Evolutionary conservation across 1,139 yeast species (phyloP).

Genomic region (Taphrina sp.): DNA sequence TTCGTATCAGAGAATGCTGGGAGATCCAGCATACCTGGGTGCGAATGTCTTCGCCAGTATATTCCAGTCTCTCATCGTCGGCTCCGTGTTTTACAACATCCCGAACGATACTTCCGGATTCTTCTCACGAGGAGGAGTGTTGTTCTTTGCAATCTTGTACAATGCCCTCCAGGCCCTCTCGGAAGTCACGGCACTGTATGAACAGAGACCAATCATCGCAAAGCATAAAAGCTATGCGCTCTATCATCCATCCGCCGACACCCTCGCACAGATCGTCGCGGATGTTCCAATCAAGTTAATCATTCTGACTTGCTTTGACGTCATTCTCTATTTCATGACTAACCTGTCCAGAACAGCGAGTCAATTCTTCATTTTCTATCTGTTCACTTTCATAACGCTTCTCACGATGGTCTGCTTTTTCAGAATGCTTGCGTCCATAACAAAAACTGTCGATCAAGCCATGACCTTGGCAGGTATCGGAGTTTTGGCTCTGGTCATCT

Average conservation of each 20-base stretch:
- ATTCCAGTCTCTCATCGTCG: constrained; percentile 55
- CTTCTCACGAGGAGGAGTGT: constrained; percentile 51
- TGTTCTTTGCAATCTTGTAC: constrained; percentile 48
- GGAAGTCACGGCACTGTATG: constrained; percentile 49
- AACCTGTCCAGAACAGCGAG: constrained; percentile 60
- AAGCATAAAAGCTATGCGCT: constrained; percentile 64
- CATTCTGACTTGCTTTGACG: constrained; percentile 50
- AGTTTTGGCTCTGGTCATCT: constrained; percentile 55
- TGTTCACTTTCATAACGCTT: constrained; percentile 52
- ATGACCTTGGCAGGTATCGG: constrained; percentile 61
- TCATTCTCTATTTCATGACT: constrained; percentile 60
- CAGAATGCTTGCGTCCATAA: constrained; percentile 59
- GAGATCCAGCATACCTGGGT: constrained; percentile 55
- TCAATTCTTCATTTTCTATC: constrained; percentile 57
- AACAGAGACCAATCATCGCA: constrained; percentile 58
- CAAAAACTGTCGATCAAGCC: constrained; percentile 58
- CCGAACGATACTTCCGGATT: constrained; percentile 52
- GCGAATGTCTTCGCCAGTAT: constrained; percentile 54
- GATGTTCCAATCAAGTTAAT: constrained; percentile 57
- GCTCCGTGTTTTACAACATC: constrained; percentile 73
- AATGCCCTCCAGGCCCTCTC: constrained; percentile 43
- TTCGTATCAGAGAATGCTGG: constrained; percentile 57
- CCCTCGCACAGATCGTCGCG: constrained; percentile 57
- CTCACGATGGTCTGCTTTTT: constrained; percentile 59
- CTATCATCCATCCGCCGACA: constrained; percentile 68